Conservation (phyloP, 176 grass and related monocot species). For the Zea mays region DNA sequence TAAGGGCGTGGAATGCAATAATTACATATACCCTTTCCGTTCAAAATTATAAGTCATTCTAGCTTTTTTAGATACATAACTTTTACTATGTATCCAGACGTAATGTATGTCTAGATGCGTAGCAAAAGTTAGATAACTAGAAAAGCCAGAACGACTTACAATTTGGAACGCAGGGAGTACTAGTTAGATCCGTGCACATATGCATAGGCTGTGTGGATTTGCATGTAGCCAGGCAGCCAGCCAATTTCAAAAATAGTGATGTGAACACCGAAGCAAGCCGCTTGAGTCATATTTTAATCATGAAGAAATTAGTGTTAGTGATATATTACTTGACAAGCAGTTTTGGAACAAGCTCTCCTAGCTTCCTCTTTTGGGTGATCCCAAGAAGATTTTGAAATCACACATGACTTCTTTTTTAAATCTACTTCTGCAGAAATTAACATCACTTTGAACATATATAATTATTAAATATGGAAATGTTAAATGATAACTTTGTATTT, state of each 20-base stretch:
- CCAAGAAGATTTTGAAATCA: not conserved
- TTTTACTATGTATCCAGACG: too few species aligned
- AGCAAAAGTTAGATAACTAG: too few species aligned
- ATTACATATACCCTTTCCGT: not conserved
- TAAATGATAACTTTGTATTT: not conserved
- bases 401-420: not conserved
- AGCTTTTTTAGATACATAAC: too few species aligned
- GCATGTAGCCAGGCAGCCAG: not conserved
- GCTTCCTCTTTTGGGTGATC: not conserved
- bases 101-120: too few species aligned
- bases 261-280: not conserved
- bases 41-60: too few species aligned
- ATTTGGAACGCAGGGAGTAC: too few species aligned
- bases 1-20: not conserved
- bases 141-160: too few species aligned
- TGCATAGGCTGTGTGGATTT: too few species aligned
- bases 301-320: not conserved
- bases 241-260: not conserved
- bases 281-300: not conserved
- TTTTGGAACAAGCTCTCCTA: not conserved
- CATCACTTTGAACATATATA: not conserved
- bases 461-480: conserved; percentile 15
- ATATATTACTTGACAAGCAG: not conserved
- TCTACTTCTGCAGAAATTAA: not conserved
- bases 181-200: not conserved